Evolutionary conservation across 805 yeast genomes (phyloP), one percentile per base, ranked within the genome.

Genomic region (Metschnikowia drakensbergensis): DNA sequence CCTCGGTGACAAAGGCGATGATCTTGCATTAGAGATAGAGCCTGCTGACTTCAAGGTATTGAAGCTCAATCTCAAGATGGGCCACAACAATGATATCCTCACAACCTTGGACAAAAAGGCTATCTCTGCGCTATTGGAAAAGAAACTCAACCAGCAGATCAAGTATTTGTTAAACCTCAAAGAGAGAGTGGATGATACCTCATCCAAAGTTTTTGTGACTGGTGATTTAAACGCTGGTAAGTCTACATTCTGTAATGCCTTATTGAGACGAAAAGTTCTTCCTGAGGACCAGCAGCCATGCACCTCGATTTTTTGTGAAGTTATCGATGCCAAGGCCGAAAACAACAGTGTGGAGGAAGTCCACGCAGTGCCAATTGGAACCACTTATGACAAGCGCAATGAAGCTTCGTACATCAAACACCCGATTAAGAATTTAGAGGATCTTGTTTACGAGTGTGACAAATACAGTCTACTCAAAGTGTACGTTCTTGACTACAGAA

Each of bases 251-350:
- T 94, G 99, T 67, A 94, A 94, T 62, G 92, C 97, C 1, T 71
- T 94, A 36, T 69, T 94, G 50, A 75, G 91, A 55, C 77, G 94
- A 45, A 79, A 81, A 43, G 67, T 94, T 3, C 68, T 94, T 42
- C 99, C 99, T 0, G 96, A 87, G 60, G 99, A 94, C 66, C 99
- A 94, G 61, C 96, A 94, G 63, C 99, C 99, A 2, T 90, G 97
- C 60, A 94, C 99, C 0, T 84, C 88, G 52, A 97, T 94, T 0
- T 95, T 95, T 60, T 91, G 97, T 64, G 99, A 95, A 67, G 92
- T 95, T 6, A 72, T 88, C 28, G 97, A 94, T 64, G 88, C 90
- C 8, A 71, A 81, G 22, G 64, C 62, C 27, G 87, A 83, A 38
- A 92, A 92, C 61, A 70, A 75, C 36, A 81, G 84, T 13, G 59